Evolutionary conservation across 2,329 filamentous ascomycete species (phyloP), one percentile per base, ranked within the genome.

Genomic region (Trichoderma harzianum): DNA sequence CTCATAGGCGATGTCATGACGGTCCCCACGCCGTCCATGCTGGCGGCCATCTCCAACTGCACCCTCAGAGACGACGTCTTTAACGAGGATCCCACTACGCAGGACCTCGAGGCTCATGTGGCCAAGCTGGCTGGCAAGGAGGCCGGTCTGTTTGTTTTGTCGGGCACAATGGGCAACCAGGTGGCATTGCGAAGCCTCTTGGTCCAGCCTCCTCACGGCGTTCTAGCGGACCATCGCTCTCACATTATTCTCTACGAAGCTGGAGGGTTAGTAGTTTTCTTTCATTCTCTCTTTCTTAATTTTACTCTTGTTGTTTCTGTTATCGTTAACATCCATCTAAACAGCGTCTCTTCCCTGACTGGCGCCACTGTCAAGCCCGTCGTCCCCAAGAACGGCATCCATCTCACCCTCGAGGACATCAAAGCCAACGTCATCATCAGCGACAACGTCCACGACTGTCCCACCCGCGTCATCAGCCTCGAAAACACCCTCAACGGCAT

Each of bases 151-250:
- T 90, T 97, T 69, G 93, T 97, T 70, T 86, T 97, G 72, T 96
- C 93, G 0, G 95, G 95, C 4, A 97, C 95, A 5, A 97, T 97
- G 94, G 94, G 94, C 53, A 98, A 98, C 82, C 94, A 97, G 80
- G 85, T 98, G 21, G 91, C 92, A 0, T 86, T 97, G 55, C 90
- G 95, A 51, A 87, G 92, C 1, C 92, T 96, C 72, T 86, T 98
- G 16, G 87, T 85, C 1, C 91, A 93, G 73, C 94, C 95, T 16
- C 95, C 95, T 0, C 90, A 97, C 79, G 88, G 88, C 8, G 88
- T 98, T 6, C 83, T 98, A 10, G 93, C 92, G 76, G 95, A 98
- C 79, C 85, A 90, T 74, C 88, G 93, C 39, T 88, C 90, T 5
- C 95, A 98, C 79, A 92, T 98, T 72, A 84, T 93, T 71, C 85